These are phyloP conservation scores for Ottelia alismoides DNA, from an alignment of 106 monocot genomes.

Conservation along the genomic window DNA sequence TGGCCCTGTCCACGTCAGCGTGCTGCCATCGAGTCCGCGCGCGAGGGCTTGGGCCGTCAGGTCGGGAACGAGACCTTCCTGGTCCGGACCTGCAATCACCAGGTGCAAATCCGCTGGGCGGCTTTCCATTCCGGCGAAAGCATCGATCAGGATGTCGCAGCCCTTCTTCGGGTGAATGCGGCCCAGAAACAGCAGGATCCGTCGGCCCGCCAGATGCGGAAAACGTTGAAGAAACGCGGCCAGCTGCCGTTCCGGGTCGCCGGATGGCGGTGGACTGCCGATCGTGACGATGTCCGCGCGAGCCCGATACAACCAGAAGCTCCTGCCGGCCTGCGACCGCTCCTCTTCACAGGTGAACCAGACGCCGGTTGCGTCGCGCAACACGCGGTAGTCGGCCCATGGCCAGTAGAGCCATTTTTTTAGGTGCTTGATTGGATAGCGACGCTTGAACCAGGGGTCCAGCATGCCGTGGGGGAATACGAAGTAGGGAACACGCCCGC, in stretches of 20 bases:
- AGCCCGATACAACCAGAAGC: not conserved
- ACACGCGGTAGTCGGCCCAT: not conserved
- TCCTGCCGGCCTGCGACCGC: too few species aligned
- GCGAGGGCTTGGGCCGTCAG: too few species aligned
- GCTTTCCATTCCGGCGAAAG: not conserved
- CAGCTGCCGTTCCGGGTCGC: not conserved
- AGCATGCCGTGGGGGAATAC: not conserved
- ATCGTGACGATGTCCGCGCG: not conserved
- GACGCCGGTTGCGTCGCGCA: not conserved
- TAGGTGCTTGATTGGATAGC: not conserved
- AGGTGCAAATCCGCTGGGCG: not conserved
- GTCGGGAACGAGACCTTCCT: too few species aligned
- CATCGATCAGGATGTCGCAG: not conserved
- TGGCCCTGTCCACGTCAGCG: too few species aligned
- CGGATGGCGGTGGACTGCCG: too few species aligned
- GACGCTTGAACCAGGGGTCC: not conserved
- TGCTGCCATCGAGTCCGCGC: too few species aligned
- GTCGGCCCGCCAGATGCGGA: not conserved
- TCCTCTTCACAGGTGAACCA: not conserved
- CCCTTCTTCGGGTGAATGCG: not conserved
- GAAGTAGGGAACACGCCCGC: not conserved
- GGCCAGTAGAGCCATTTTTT: not conserved
- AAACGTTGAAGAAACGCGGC: not conserved
- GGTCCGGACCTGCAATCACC: not conserved
- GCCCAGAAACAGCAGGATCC: not conserved